Percentiles rank a stretch among this genome's conserved stretches.
Conservation (phyloP, 805 yeast species). For the Candida nonsorbophila region DNA sequence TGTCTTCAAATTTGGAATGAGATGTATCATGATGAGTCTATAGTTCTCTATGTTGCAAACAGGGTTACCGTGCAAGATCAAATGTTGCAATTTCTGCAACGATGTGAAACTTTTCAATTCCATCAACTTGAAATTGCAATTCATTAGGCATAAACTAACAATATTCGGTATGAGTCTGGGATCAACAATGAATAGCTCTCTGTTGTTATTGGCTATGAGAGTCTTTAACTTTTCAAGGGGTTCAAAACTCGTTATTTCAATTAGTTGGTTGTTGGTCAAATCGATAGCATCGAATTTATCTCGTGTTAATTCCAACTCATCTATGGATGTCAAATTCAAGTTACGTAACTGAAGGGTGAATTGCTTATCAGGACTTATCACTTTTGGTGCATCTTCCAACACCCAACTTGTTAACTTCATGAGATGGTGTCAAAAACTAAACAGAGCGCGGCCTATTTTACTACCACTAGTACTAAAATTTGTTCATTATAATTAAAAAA, state of each 20-base stretch:
- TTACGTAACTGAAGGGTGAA: constrained; percentile 30
- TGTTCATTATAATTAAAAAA: constrained; percentile 4
- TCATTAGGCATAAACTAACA: constrained; percentile 2
- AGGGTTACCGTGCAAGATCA: constrained; percentile 57
- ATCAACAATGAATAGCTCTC: constrained; percentile 19
- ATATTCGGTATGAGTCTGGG: constrained; percentile 3
- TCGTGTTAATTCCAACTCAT: constrained; percentile 26
- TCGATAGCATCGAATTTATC: constrained; percentile 54
- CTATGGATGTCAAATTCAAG: constrained; percentile 27
- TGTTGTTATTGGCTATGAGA: constrained; percentile 60
- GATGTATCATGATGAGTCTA: constrained; percentile 54
- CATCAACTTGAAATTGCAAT: constrained; percentile 6
- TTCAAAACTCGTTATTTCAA: constrained; percentile 48
- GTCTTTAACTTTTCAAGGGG: constrained; percentile 38
- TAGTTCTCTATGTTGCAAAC: constrained; percentile 48
- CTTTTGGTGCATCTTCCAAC: constrained; percentile 23
- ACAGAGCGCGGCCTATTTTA: too few relatives aligned
- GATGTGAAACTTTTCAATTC: constrained; percentile 12
- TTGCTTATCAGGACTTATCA: constrained; percentile 30
- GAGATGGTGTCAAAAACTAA: too few relatives aligned
- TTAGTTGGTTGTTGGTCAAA: constrained; percentile 69
- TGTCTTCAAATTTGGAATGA: constrained; percentile 56
- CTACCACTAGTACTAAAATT: too few relatives aligned
- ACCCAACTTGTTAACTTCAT: constrained; percentile 33
- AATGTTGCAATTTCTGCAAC: constrained; percentile 32